A percentile compares a stretch with the other conserved stretches of the same genome.
phyloP scores from a whole-genome alignment of 2,329 filamentous ascomycete genomes.

The Aspergillus nomiae region DNA sequence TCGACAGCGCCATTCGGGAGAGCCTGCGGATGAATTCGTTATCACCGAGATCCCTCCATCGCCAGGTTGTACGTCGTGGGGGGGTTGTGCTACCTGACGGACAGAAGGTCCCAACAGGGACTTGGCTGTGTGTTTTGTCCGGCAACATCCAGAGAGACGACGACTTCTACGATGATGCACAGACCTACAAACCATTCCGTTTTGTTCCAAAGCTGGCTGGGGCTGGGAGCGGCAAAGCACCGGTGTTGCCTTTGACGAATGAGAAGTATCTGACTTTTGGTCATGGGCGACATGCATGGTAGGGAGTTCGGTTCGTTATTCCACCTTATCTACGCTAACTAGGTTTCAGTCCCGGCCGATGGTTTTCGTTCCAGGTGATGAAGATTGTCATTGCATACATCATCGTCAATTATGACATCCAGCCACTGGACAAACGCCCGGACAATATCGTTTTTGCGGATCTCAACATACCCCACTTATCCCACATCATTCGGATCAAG shows the following conservation, averaged over 20 bases:
- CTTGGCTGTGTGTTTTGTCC: background rate
- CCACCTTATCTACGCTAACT: background rate
- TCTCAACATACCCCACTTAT: background rate
- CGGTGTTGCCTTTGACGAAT: background rate
- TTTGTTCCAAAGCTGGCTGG: background rate
- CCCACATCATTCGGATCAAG: background rate
- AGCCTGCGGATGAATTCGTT: background rate
- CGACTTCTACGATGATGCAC: background rate
- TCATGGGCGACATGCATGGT: background rate
- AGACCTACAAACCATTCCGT: background rate
- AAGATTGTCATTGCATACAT: background rate
- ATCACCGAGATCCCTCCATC: background rate
- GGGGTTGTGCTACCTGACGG: background rate
- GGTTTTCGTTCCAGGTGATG: background rate
- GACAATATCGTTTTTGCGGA: background rate
- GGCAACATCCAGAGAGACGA: background rate
- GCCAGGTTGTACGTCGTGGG: background rate
- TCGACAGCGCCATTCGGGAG: background rate
- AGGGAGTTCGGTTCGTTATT: background rate
- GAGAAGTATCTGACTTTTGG: background rate
- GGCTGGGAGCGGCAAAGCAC: background rate
- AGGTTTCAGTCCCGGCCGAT: background rate
- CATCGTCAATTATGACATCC: background rate
- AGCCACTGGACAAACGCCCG: background rate
- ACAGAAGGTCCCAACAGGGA: background rate